Percentiles rank a stretch among this genome's conserved stretches.
Evolutionary conservation across 139 green algal genomes (phyloP).

Genomic region (Closterium sp.): DNA sequence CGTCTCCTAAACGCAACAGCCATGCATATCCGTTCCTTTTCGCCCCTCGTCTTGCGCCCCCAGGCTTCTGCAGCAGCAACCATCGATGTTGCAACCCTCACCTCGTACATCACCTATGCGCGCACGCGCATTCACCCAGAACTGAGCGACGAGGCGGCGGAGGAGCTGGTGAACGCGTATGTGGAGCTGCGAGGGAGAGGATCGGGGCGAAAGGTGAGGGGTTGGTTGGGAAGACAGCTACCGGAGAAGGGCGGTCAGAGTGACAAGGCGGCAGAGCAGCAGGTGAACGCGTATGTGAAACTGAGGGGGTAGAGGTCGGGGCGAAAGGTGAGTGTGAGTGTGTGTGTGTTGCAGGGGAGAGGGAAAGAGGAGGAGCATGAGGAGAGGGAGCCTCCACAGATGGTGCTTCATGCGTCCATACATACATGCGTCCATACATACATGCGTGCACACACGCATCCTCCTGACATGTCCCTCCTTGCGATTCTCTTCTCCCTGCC

Average conservation of each 20-base stretch:
- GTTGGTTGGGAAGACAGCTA: background rate
- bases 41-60: too few species aligned
- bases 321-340: too few species aligned
- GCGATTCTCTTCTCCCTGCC: background rate
- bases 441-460: background rate
- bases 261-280: conserved; percentile 58
- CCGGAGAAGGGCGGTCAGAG: background rate
- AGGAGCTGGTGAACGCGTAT: conserved; percentile 74
- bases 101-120: conserved; percentile 87
- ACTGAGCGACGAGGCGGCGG: conserved; percentile 66
- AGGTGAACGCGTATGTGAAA: conserved; percentile 78
- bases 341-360: background rate
- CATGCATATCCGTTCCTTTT: too few species aligned
- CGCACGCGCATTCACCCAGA: conserved; percentile 65
- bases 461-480: too few species aligned
- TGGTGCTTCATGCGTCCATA: too few species aligned
- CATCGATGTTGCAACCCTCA: conserved; percentile 67
- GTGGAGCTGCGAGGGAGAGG: conserved; percentile 69
- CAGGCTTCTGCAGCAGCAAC: background rate
- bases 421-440: too few species aligned
- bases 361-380: background rate
- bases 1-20: too few species aligned
- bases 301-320: conserved; percentile 63
- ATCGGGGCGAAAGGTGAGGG: background rate
- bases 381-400: background rate